These are phyloP conservation scores for Aspergillus aculeatinus DNA, from an alignment of 2,329 filamentous ascomycete species.

Conservation along the genomic window DNA sequence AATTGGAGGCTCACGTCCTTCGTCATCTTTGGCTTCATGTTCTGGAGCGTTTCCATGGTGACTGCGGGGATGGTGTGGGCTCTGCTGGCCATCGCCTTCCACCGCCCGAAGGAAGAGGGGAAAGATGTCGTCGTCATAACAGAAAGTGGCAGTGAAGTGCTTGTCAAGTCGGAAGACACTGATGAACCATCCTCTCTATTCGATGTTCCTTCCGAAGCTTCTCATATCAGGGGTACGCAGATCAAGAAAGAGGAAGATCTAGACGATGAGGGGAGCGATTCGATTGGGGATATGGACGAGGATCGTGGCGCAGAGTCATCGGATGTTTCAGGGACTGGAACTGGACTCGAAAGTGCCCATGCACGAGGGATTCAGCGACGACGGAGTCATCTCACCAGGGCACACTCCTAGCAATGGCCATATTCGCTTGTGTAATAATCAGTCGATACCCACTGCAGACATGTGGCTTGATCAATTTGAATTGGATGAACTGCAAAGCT, in stretches of 20 bases:
- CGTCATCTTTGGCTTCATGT: slow-evolving; percentile 64
- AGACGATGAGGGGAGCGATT: slow-evolving; percentile 14
- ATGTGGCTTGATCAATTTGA: not conserved
- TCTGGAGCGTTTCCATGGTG: slow-evolving; percentile 74
- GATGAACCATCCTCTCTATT: slow-evolving; percentile 8
- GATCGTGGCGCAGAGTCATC: slow-evolving; percentile 22
- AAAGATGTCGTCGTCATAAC: slow-evolving; percentile 14
- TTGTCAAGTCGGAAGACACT: slow-evolving; percentile 24
- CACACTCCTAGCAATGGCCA: slow-evolving; percentile 5
- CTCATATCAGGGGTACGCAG: not conserved
- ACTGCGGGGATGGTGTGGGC: slow-evolving; percentile 67
- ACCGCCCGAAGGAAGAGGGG: slow-evolving; percentile 17
- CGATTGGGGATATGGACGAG: slow-evolving; percentile 7
- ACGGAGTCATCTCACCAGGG: slow-evolving; percentile 28
- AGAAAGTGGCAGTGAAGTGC: slow-evolving; percentile 16
- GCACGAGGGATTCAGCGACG: slow-evolving; percentile 33
- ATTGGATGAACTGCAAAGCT: not conserved
- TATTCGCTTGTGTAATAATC: not conserved
- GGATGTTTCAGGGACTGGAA: slow-evolving; percentile 55
- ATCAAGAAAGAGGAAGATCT: slow-evolving; percentile 28
- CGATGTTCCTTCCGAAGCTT: slow-evolving; percentile 8
- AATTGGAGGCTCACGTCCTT: slow-evolving; percentile 72
- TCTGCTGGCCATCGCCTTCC: slow-evolving; percentile 48
- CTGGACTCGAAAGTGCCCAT: slow-evolving; percentile 46
- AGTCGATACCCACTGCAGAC: slow-evolving; percentile 3